These are phyloP conservation scores for Herpotrichia juniperi DNA, from an alignment of 2,329 filamentous ascomycete genomes.

Conservation along the genomic window DNA sequence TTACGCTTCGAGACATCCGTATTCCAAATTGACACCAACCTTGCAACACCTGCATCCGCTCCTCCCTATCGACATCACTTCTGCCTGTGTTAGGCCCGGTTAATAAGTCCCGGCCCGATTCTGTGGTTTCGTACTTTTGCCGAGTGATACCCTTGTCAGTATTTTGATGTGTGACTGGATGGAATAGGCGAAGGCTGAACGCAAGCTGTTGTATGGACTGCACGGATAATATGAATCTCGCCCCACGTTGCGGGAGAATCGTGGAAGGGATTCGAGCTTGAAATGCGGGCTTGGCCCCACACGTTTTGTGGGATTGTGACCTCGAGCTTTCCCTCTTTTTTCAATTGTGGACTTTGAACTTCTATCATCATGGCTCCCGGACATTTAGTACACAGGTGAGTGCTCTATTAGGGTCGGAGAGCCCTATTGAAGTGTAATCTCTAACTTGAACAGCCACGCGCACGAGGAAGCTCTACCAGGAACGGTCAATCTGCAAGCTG, in stretches of 20 bases:
- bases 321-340: neutral
- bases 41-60: neutral
- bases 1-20: neutral
- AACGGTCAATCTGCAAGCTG: slow-evolving; percentile 60
- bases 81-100: neutral
- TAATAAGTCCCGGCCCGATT: neutral
- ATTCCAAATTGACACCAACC: neutral
- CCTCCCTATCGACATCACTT: neutral
- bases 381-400: slow-evolving; percentile 1
- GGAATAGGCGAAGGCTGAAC: neutral
- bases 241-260: neutral
- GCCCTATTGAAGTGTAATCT: neutral
- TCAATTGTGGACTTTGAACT: neutral
- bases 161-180: neutral
- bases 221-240: neutral
- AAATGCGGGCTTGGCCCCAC: neutral
- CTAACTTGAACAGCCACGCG: slow-evolving; percentile 53
- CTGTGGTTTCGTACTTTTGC: neutral
- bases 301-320: neutral
- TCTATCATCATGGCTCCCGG: neutral
- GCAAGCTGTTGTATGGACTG: neutral
- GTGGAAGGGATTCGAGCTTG: neutral
- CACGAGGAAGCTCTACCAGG: slow-evolving; percentile 63
- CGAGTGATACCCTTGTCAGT: neutral
- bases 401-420: neutral